Evolutionary conservation across 2,329 filamentous ascomycete genomes (phyloP), one percentile per base, ranked within the genome.

Genomic region (Fonsecaea multimorphosa): DNA sequence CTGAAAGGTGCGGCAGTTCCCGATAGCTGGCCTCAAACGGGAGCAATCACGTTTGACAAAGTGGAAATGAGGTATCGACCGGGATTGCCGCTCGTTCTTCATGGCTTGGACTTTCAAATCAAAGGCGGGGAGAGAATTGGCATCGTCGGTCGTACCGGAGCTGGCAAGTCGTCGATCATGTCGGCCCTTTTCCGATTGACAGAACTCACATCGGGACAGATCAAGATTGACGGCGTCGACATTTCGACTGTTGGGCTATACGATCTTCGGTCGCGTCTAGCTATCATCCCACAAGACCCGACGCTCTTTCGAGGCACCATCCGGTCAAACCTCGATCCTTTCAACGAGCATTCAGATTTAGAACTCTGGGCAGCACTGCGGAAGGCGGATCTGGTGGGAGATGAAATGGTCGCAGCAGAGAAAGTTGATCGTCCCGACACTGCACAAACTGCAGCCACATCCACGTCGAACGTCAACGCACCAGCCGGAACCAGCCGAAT

Each of bases 1-100:
- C 83, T 93, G 1, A 91, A 93, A 73, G 89, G 91, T 36, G 78
- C 77, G 51, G 86, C 93, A 4, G 86, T 97, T 2, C 86, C 87
- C 19, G 80, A 86, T 0, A 84, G 84, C 22, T 99, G 95, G 95
- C 95, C 95, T 0, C 89, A 96, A 73, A 87, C 87, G 71, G 95
- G 94, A 31, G 91, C 93, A 75, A 93, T 94, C 68, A 75, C 87
- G 24, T 93, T 94, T 74, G 83, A 89, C 65, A 82, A 91, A 56
- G 90, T 92, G 53, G 81, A 91, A 76, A 93, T 94, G 91, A 86
- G 91, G 16, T 94, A 94, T 76, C 87, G 91, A 12, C 81, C 81
- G 7, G 86, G 87, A 1, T 81, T 94, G 0, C 91, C 91, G 0
- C 84, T 93, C 1, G 91, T 93, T 0, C 83, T 94, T 2, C 85